Evolutionary conservation across 2,329 filamentous ascomycete genomes (phyloP).

Genomic region (Metarhizium anisopliae): DNA sequence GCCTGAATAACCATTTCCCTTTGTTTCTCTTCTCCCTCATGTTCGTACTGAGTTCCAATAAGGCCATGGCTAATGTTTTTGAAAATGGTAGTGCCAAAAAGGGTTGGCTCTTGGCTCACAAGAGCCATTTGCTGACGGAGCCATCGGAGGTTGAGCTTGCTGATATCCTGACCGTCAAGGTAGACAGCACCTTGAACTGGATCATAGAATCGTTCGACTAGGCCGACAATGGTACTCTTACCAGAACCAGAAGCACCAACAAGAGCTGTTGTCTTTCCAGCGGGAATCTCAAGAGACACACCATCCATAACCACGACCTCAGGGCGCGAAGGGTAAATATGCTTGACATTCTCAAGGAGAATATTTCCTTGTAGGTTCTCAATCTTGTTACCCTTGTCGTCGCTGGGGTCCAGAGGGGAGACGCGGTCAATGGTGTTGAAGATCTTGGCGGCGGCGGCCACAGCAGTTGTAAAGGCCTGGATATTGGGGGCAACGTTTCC

Average conservation of each 20-base stretch:
- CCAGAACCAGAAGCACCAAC: constrained; percentile 92
- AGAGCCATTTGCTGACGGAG: constrained; percentile 85
- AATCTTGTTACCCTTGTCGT: constrained; percentile 60
- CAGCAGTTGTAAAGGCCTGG: constrained; percentile 75
- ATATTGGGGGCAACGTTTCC: constrained; percentile 80
- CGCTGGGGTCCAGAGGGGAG: constrained; percentile 74
- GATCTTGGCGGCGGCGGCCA: constrained; percentile 84
- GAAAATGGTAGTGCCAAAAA: constrained; percentile 84
- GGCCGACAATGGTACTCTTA: constrained; percentile 87
- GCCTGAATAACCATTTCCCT: constrained; percentile 67
- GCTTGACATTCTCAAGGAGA: constrained; percentile 73
- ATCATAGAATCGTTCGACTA: constrained; percentile 91
- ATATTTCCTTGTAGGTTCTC: constrained; percentile 68
- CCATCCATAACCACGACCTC: constrained; percentile 84
- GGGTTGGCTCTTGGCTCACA: constrained; percentile 85
- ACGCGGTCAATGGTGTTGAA: constrained; percentile 84
- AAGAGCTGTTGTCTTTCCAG: constrained; percentile 85
- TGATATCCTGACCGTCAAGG: constrained; percentile 76
- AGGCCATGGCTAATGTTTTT: constrained; percentile 87
- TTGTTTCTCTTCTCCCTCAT: constrained; percentile 56
- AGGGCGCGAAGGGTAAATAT: constrained; percentile 89
- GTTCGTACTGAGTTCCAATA: constrained; percentile 71
- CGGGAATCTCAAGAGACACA: constrained; percentile 70
- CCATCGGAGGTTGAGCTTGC: constrained; percentile 78
- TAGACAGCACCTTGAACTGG: constrained; percentile 72